Conservation (phyloP, 352 stramenopile species). For the Blastocystis sp. region DNA sequence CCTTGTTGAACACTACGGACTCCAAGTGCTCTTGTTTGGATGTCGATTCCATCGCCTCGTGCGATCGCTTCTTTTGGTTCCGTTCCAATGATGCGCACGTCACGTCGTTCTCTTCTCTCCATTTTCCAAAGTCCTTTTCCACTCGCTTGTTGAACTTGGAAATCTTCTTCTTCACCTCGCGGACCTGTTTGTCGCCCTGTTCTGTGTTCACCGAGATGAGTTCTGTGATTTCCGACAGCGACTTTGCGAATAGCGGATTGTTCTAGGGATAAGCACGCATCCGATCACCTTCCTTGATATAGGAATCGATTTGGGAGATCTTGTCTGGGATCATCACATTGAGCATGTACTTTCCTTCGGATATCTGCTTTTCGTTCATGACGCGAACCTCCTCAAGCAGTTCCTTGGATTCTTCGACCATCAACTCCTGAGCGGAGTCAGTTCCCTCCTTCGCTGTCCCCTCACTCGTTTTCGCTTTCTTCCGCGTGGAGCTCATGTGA, state of each 20-base stretch:
- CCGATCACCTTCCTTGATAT: not conserved
- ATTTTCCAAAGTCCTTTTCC: conserved; percentile 25
- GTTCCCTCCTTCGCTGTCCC: too few relatives aligned
- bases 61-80: too few relatives aligned
- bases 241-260: not conserved
- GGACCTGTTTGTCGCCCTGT: not conserved
- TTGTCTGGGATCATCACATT: not conserved
- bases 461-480: too few relatives aligned
- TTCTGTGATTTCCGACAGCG: not conserved
- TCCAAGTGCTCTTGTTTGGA: not conserved
- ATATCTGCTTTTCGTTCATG: not conserved
- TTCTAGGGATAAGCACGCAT: not conserved
- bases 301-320: not conserved
- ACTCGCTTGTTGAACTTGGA: not conserved
- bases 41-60: too few relatives aligned
- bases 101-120: not conserved
- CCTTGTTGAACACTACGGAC: not conserved
- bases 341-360: not conserved
- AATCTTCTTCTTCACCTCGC: not conserved
- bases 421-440: too few relatives aligned
- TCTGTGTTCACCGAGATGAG: not conserved
- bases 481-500: too few relatives aligned
- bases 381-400: not conserved
- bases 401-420: not conserved
- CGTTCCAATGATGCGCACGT: too few relatives aligned